Base-by-base conservation (phyloP, 1,284 basidiomycete genomes). In the Melampsora larici-populina region DNA sequence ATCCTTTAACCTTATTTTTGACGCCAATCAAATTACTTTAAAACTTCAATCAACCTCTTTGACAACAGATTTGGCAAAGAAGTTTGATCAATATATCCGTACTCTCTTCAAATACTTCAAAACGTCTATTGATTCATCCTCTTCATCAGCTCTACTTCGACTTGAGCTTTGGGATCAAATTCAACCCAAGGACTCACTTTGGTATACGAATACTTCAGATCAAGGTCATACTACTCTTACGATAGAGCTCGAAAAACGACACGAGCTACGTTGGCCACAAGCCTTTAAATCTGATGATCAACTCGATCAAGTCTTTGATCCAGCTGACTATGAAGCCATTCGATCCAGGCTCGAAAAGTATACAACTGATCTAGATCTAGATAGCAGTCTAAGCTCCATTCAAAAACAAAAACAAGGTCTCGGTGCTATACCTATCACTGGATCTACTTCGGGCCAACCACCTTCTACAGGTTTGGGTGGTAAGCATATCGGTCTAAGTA, bases 1-100 rank as follows among this genome's bases (percentile, higher is more conserved):
- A 64, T 73, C 79, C 18, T 43, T 74, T 62, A 65, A 74, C 17
- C 43, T 74, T 29, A 40, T 33, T 8, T 33, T 74, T 43, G 24
- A 66, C 33, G 9, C 60, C 13, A n/a, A 31, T 51, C 18, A 26
- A 5, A 26, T 74, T 24, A 51, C 24, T 17, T 26, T 73, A n/a
- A n/a, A 46, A 33, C 15, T 73, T 55, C 58, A 49, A 21, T 13
- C 17, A 9, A 33, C 8, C 4, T 4, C 29, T 46, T 29, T 46
- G 4, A 21, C 62, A 21, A 18, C 40, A 11, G 18, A 63, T 13
- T 8, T 40, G 63, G 36, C 15, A 8, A 18, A 36, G 33, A 58
- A 58, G 18, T 21, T 13, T 55, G 18, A 21, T 55, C 33, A 74
- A 15, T 72, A 62, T 72, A 17, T 72, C 8, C 13, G 11, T 15